These are phyloP conservation scores for Thalia dealbata DNA, from an alignment of 176 grass and related monocot genomes.

Conservation along the genomic window DNA sequence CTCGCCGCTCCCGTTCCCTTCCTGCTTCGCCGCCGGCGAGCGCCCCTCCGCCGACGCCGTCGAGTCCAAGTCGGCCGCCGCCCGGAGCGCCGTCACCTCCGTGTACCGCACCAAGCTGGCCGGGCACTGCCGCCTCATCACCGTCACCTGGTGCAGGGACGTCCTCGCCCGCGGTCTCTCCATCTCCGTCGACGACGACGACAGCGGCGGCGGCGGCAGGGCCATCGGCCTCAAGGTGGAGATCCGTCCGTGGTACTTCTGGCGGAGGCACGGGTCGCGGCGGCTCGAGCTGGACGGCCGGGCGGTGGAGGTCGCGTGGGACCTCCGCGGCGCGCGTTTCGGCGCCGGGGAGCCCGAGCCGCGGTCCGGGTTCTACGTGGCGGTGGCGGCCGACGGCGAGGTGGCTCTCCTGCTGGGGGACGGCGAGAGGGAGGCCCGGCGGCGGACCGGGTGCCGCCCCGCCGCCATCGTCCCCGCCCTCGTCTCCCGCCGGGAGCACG, in stretches of 20 bases:
- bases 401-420: constrained; percentile 63
- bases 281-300: constrained; percentile 36
- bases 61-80: constrained; percentile 15
- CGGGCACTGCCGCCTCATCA: constrained; percentile 57
- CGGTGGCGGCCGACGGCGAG: constrained; percentile 41
- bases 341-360: constrained; percentile 35
- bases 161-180: constrained; percentile 51
- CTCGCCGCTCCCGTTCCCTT: background rate
- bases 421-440: constrained; percentile 42
- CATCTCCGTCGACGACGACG: constrained; percentile 23
- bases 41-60: background rate
- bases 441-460: constrained; percentile 26
- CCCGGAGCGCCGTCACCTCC: constrained; percentile 44
- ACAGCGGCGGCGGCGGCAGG: constrained; percentile 5
- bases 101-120: constrained; percentile 83
- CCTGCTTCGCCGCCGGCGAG: constrained; percentile 3
- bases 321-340: constrained; percentile 62
- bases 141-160: constrained; percentile 62
- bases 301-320: constrained; percentile 57
- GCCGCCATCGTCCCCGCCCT: constrained; percentile 32
- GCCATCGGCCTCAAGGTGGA: constrained; percentile 38
- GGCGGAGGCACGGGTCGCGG: constrained; percentile 45
- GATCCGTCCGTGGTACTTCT: constrained; percentile 76
- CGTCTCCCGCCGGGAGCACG: constrained; percentile 55
- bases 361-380: constrained; percentile 44